phyloP scores from a whole-genome alignment of 495 filamentous ascomycete species.

The Xylaria nigripes region DNA sequence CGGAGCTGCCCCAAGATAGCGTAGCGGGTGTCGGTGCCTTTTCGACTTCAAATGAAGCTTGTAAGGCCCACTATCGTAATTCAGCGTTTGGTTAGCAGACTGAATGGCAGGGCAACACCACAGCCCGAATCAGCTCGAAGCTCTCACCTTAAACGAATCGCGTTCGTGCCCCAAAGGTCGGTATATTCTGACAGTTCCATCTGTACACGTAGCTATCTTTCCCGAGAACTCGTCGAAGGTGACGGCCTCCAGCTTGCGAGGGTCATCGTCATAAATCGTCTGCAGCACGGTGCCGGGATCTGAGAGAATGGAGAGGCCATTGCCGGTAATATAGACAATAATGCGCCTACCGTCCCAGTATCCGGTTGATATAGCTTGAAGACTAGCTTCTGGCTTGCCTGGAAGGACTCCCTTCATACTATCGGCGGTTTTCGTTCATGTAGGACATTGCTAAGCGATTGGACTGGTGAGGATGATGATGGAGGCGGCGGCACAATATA shows the following conservation, averaged over 20 bases:
- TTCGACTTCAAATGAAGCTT: slow-evolving; percentile 34
- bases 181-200: slow-evolving; percentile 64
- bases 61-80: slow-evolving; percentile 41
- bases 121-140: background rate
- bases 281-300: slow-evolving; percentile 70
- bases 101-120: background rate
- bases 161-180: slow-evolving; percentile 64
- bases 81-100: slow-evolving; percentile 17
- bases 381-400: slow-evolving; percentile 79
- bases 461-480: background rate
- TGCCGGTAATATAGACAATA: slow-evolving; percentile 88
- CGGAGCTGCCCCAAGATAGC: slow-evolving; percentile 76
- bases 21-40: slow-evolving; percentile 45
- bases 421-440: slow-evolving; percentile 23
- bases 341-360: slow-evolving; percentile 74
- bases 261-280: slow-evolving; percentile 82
- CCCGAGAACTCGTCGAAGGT: slow-evolving; percentile 72
- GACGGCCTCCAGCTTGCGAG: slow-evolving; percentile 60
- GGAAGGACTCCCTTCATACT: slow-evolving; percentile 74
- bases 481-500: slow-evolving; percentile 3
- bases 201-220: slow-evolving; percentile 70
- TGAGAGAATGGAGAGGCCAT: slow-evolving; percentile 73
- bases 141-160: slow-evolving; percentile 56
- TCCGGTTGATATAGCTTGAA: slow-evolving; percentile 81
- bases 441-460: slow-evolving; percentile 21